Evolutionary conservation across 2,329 filamentous ascomycete genomes (phyloP).

Genomic region (Alternaria metachromatica): DNA sequence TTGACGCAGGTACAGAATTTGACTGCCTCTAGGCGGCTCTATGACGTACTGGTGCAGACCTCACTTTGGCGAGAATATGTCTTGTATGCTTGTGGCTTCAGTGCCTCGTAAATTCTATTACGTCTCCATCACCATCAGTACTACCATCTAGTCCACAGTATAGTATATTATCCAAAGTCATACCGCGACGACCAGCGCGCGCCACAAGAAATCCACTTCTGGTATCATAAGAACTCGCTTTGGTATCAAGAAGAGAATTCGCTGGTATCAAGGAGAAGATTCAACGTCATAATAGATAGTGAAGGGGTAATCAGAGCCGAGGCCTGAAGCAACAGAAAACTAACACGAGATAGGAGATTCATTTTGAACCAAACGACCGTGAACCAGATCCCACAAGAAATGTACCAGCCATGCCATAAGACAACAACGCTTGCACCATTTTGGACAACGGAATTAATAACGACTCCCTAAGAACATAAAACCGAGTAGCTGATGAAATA

Average conservation of each 20-base stretch:
- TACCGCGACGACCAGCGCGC: background rate
- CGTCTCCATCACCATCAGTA: background rate
- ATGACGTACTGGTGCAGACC: constrained; percentile 1
- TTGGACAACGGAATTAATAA: constrained; percentile 33
- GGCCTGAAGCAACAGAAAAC: constrained; percentile 18
- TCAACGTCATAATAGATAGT: constrained; percentile 34
- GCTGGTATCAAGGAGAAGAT: constrained; percentile 22
- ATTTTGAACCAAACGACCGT: constrained; percentile 31
- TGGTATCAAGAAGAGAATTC: constrained; percentile 27
- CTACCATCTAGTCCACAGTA: background rate
- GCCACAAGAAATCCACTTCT: background rate
- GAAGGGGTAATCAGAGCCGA: constrained; percentile 21
- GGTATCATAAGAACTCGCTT: constrained; percentile 14
- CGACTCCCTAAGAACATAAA: constrained; percentile 39
- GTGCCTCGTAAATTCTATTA: background rate
- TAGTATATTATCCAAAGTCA: background rate
- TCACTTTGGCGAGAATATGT: background rate
- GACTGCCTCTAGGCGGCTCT: background rate
- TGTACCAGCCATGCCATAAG: constrained; percentile 33
- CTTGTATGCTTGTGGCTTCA: background rate
- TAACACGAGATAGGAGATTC: constrained; percentile 33
- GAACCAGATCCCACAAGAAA: constrained; percentile 31
- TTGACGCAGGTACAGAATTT: constrained; percentile 6
- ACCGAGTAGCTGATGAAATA: constrained; percentile 40
- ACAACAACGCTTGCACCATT: constrained; percentile 32